Evolutionary conservation across 257 asterid genomes (phyloP).

Genomic region (Agastache rugosa): DNA sequence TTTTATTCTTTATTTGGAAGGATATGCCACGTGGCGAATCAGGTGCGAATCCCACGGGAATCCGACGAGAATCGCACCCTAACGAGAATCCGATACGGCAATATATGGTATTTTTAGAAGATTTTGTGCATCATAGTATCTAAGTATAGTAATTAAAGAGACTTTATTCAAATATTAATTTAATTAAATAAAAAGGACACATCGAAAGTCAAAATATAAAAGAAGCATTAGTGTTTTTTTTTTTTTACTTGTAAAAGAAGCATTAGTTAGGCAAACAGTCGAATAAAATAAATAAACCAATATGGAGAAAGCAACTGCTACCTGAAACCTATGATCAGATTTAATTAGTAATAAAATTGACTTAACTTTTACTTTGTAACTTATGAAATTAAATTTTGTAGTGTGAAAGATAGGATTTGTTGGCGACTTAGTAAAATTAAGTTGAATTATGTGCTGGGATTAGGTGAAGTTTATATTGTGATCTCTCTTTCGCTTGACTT

Average conservation of each 20-base stretch:
- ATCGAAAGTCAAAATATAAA: not conserved
- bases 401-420: conserved; percentile 31
- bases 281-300: conserved; percentile 30
- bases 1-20: no score
- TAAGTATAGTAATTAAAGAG: not conserved
- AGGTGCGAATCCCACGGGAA: no score
- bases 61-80: no score
- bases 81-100: no score
- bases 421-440: conserved; percentile 19
- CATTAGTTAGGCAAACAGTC: conserved; percentile 58
- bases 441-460: conserved; percentile 35
- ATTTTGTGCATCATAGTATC: no score
- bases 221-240: conserved; percentile 47
- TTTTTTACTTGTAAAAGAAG: no score
- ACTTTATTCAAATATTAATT: not conserved
- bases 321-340: not conserved
- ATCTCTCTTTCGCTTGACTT: conserved; percentile 34
- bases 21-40: no score
- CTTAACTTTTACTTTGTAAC: not conserved
- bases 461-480: conserved; percentile 33
- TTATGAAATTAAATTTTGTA: conserved; percentile 1
- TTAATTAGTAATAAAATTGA: conserved; percentile 17
- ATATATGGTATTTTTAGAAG: no score
- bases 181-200: not conserved
- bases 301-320: conserved; percentile 30